These are phyloP conservation scores for Gentiana straminea DNA, from an alignment of 257 asterid genomes.

Conservation along the genomic window DNA sequence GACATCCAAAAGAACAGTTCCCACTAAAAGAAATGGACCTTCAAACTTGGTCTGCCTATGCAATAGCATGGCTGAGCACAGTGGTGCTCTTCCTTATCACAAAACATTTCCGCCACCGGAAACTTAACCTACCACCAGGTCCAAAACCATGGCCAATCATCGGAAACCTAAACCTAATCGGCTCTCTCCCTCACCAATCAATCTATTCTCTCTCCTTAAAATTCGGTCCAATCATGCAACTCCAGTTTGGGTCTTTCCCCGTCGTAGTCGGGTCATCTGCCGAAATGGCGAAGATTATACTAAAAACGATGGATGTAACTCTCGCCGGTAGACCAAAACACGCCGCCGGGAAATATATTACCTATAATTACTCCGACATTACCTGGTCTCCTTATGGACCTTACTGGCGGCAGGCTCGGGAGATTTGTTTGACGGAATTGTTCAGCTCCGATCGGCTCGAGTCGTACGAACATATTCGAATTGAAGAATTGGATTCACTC, in stretches of 20 bases:
- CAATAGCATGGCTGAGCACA: constrained; percentile 13
- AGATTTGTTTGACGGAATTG: constrained; percentile 26
- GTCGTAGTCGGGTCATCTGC: constrained; percentile 35
- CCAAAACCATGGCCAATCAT: constrained; percentile 45
- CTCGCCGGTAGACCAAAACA: constrained; percentile 31
- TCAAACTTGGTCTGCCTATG: constrained; percentile 13
- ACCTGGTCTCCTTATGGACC: constrained; percentile 44
- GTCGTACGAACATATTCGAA: constrained; percentile 26
- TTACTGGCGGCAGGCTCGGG: constrained; percentile 42
- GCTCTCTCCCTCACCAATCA: constrained; percentile 31
- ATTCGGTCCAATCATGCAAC: constrained; percentile 33
- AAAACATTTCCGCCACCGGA: constrained; percentile 18
- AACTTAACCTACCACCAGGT: constrained; percentile 30
- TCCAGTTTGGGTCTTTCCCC: constrained; percentile 32
- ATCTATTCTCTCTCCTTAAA: constrained; percentile 24
- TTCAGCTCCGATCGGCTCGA: constrained; percentile 30
- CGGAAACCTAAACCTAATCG: constrained; percentile 34
- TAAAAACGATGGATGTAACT: constrained; percentile 32
- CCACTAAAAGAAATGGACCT: constrained; percentile 9
- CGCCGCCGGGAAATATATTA: constrained; percentile 37
- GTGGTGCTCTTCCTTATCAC: constrained; percentile 19
- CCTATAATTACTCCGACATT: constrained; percentile 33
- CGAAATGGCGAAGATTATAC: constrained; percentile 32
- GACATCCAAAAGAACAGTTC: no score
- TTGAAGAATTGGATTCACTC: constrained; percentile 21